Evolutionary conservation across 306 rosid species (phyloP), one percentile per base, ranked within the genome.

Genomic region (Mimosa bimucronata): DNA sequence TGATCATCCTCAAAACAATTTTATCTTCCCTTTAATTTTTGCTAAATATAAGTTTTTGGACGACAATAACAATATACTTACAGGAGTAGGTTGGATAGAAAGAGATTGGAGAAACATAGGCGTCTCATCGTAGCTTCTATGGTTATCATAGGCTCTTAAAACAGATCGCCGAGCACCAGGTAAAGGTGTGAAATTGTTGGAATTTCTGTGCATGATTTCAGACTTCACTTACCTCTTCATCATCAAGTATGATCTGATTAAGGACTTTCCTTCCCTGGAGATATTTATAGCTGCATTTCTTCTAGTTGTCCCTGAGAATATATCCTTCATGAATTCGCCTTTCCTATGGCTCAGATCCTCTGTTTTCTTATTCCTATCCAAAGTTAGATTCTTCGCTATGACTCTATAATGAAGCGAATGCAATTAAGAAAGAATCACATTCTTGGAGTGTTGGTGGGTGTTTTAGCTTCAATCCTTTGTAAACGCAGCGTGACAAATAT

Each of bases 121-220:
- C 50, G 79, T 85, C 45, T 48, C 90, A 79, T 74, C 64, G 79
- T 87, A 69, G 34, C 84, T 83, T 42, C 45, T 48, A 13, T 71
- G 79, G 45, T 57, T 79, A 78, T 61, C 87, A 79, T 53, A 2
- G 8, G 76, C 76, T 82, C 86, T 81, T 31, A 61, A 45, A 28
- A 78, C 65, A 38, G 75, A 53, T 52, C 81, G 80, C 84, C 86
- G 18, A 48, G 66, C 45, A 62, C 81, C 75, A 12, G 87, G 81
- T 10, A 75, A 46, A 13, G 83, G 79, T 9, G 76, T 64, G 77
- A 70, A 73, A 78, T 83, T 87, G 88, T 74, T 83, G 79, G 75
- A 76, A 75, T 83, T 83, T 46, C 83, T 85, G 82, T 83, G 84
- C 88, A 86, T 88, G 82, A 64, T 86, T 64, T 83, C 77, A 60